Base-by-base conservation (phyloP, 1,284 basidiomycete genomes). In the Leccinum angustisporum region DNA sequence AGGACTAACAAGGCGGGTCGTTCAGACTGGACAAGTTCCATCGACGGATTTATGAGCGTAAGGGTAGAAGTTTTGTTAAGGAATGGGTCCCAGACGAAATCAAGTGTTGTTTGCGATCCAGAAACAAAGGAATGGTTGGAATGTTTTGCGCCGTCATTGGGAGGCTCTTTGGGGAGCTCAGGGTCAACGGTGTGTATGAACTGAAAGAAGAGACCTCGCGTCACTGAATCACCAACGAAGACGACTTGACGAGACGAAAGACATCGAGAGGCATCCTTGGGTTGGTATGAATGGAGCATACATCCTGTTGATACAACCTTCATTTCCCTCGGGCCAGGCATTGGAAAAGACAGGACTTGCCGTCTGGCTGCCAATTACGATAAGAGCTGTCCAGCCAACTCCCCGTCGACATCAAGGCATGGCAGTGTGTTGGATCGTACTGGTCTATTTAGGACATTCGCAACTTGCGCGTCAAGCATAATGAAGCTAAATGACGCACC, bases 151-250 rank as follows among this genome's bases (percentile, higher is more conserved):
- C 83, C 82, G 57, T 85, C 81, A 57, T 84, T 78, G 4, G 81
- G 75, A 36, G 83, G 84, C n/a, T 77, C 74, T 18, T 77, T 79
- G 6, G 88, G 86, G 2, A 90, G 76, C 7, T 72, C 72, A 0
- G 80, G 72, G 70, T 92, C 90, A 21, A 88, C 69, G 38, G 82
- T 70, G 58, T 87, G 81, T 13, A 86, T 83, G 56, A 89, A 80
- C 56, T 91, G 84, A 75, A 91, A 95, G 78, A 88, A 96, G 11
- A 95, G 78, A 60, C 85, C 83, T 52, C 94, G 82, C 13, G 91
- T 88, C 52, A 90, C 84, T 21, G 92, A 94, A 75, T 96, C 94
- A n/a, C 94, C 94, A 48, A 92, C 80, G 72, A 96, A 96, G 55
- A 91, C 77, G 30, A 92, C 79, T 10, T 80, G 79, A 65, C 81